These are phyloP conservation scores for Termitomyces titanicus DNA, from an alignment of 768 basidiomycete species.

Conservation along the genomic window DNA sequence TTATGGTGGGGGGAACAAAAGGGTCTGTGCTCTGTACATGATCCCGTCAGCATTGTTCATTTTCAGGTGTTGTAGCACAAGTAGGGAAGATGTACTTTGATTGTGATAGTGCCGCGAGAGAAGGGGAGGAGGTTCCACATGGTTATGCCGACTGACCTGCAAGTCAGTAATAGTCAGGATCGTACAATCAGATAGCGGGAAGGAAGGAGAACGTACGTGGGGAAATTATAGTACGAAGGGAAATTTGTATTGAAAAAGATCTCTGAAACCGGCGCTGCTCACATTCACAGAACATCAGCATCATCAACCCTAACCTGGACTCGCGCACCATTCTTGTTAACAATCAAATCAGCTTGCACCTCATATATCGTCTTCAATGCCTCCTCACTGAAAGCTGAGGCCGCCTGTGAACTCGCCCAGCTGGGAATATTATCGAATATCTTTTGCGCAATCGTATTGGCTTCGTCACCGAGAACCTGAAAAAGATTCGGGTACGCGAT, in stretches of 20 bases:
- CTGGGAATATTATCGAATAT: conserved; percentile 33
- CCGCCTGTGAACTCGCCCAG: conserved; percentile 44
- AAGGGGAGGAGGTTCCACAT: conserved; percentile 56
- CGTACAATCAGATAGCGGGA: not conserved
- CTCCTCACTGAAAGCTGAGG: conserved; percentile 32
- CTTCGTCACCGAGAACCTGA: conserved; percentile 37
- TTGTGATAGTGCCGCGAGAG: conserved; percentile 46
- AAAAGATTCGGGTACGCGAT: conserved; percentile 52
- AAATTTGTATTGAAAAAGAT: conserved; percentile 44
- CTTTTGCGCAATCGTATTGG: conserved; percentile 27
- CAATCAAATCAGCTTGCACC: conserved; percentile 45
- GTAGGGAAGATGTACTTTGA: conserved; percentile 29
- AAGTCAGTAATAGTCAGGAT: not conserved
- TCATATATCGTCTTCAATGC: conserved; percentile 40
- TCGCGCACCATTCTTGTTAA: conserved; percentile 39
- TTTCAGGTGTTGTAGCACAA: not conserved
- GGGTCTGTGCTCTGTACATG: conserved; percentile 39
- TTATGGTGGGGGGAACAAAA: conserved; percentile 42
- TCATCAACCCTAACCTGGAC: conserved; percentile 15
- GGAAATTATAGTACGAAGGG: conserved; percentile 44
- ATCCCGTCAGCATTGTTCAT: not conserved
- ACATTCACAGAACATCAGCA: not conserved
- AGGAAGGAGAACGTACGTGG: conserved; percentile 28
- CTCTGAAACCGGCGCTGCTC: conserved; percentile 42
- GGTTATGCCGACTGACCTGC: conserved; percentile 41